These are phyloP conservation scores for Ustilago tritici DNA, from an alignment of 1,284 basidiomycete species.

Conservation along the genomic window DNA sequence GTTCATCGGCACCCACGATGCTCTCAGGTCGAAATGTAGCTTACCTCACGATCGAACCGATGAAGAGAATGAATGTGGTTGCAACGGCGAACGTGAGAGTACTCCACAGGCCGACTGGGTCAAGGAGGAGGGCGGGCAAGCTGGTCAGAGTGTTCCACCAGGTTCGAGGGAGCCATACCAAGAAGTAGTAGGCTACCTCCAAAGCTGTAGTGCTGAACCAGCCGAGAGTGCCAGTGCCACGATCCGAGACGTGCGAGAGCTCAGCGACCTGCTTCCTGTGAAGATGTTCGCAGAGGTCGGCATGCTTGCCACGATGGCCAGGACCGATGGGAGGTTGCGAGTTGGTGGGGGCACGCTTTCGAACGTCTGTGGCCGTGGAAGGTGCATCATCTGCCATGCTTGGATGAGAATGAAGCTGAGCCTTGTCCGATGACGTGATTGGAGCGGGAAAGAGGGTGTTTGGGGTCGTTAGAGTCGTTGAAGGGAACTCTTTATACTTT, in stretches of 20 bases:
- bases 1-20: background rate
- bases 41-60: constrained; percentile 26
- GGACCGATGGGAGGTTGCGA: constrained; percentile 22
- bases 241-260: constrained; percentile 17
- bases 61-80: constrained; percentile 27
- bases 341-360: constrained; percentile 17
- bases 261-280: constrained; percentile 35
- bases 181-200: constrained; percentile 31
- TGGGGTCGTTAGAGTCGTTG: background rate
- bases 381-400: constrained; percentile 20
- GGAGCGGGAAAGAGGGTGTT: background rate
- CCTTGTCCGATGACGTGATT: background rate
- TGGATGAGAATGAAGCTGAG: background rate
- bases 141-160: constrained; percentile 42
- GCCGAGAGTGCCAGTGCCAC: constrained; percentile 23
- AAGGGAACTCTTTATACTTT: background rate
- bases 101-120: constrained; percentile 26
- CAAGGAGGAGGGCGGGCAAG: constrained; percentile 31
- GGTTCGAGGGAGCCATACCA: constrained; percentile 34
- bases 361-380: constrained; percentile 20
- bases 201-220: constrained; percentile 22
- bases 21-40: background rate
- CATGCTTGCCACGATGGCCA: constrained; percentile 25
- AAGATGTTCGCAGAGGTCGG: constrained; percentile 26
- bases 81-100: constrained; percentile 27